These are phyloP conservation scores for Malus fusca DNA, from an alignment of 306 rosid genomes.

Conservation along the genomic window DNA sequence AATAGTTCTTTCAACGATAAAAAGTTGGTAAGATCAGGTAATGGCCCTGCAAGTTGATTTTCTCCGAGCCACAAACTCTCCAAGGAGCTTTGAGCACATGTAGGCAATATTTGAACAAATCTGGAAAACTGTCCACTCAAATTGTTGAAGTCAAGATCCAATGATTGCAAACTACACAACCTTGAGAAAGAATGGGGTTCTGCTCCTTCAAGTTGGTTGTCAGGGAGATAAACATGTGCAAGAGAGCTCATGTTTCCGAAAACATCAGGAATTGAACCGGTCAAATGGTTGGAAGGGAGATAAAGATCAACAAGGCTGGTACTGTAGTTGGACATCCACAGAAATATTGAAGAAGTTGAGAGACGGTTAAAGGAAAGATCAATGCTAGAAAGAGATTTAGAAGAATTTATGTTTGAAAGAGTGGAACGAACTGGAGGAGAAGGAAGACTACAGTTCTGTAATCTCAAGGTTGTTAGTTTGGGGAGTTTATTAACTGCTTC, in stretches of 20 bases:
- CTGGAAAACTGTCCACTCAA: background rate
- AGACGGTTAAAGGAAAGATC: background rate
- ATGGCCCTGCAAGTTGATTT: background rate
- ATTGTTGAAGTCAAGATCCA: background rate
- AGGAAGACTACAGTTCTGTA: background rate
- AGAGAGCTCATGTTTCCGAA: background rate
- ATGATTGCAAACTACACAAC: background rate
- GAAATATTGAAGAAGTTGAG: background rate
- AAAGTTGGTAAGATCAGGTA: conserved; percentile 4
- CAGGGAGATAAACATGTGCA: background rate
- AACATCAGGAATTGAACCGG: background rate
- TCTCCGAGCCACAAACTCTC: background rate
- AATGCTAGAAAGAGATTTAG: background rate
- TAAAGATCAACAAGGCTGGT: background rate
- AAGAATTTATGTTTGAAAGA: background rate
- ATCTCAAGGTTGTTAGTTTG: background rate
- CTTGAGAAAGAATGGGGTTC: background rate
- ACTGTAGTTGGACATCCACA: background rate
- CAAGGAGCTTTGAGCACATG: background rate
- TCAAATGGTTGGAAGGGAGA: background rate
- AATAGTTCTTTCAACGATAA: background rate
- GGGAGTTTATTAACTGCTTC: background rate
- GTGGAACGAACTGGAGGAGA: background rate
- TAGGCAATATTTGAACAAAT: background rate
- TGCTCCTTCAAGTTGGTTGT: background rate